These are phyloP conservation scores for Fusarium oligoseptatum DNA, from an alignment of 2,329 filamentous ascomycete genomes.

Conservation along the genomic window DNA sequence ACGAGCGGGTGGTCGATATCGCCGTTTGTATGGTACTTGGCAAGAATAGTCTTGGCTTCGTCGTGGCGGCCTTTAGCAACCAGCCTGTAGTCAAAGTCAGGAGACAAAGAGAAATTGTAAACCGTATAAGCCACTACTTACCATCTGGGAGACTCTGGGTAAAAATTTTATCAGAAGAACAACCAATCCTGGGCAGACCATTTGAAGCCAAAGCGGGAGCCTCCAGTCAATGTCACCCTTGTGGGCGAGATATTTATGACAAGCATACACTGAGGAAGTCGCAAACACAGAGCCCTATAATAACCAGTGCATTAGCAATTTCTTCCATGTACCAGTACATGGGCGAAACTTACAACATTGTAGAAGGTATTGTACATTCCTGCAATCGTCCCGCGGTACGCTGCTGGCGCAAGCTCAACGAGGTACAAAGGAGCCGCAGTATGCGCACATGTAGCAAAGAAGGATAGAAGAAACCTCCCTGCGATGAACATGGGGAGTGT, in stretches of 20 bases:
- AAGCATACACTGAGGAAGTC: slow-evolving; percentile 30
- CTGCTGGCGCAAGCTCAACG: slow-evolving; percentile 71
- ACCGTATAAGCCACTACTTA: not conserved
- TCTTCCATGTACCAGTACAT: not conserved
- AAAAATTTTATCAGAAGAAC: slow-evolving; percentile 55
- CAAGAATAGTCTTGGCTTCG: slow-evolving; percentile 11
- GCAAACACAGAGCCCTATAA: slow-evolving; percentile 43
- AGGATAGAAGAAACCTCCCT: slow-evolving; percentile 62
- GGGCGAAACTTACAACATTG: slow-evolving; percentile 45
- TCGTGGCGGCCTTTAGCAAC: slow-evolving; percentile 18
- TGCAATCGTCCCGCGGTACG: slow-evolving; percentile 69
- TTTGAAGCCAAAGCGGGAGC: slow-evolving; percentile 33
- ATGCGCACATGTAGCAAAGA: slow-evolving; percentile 68
- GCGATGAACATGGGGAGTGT: slow-evolving; percentile 64
- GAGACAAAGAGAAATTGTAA: not conserved
- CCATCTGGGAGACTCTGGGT: slow-evolving; percentile 74
- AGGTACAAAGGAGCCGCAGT: slow-evolving; percentile 71
- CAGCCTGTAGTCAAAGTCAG: slow-evolving; percentile 6
- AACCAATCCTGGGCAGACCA: slow-evolving; percentile 32
- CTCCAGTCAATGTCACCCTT: slow-evolving; percentile 34
- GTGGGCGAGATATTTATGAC: slow-evolving; percentile 17
- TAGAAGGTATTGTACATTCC: slow-evolving; percentile 63
- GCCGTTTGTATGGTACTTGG: slow-evolving; percentile 64
- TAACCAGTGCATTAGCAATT: not conserved
- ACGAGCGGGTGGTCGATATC: slow-evolving; percentile 65